Conservation (phyloP, 164 flowering plant species). For the Annona squamosa region DNA sequence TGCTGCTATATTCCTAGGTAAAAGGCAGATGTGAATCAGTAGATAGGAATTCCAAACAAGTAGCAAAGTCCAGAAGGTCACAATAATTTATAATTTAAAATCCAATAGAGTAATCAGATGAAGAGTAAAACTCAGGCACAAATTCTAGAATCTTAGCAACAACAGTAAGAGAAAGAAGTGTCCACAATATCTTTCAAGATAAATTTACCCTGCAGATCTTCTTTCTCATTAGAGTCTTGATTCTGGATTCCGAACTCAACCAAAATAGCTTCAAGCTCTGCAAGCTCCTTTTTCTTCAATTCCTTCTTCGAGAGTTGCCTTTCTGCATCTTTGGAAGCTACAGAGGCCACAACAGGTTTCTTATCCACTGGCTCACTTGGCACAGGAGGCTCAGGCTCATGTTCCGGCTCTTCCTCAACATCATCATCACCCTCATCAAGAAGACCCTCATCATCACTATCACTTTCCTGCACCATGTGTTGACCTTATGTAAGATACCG, state of each 20-base stretch:
- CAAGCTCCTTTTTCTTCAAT: constrained; percentile 78
- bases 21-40: too few relatives aligned
- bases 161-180: too few relatives aligned
- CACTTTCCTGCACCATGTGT: constrained; percentile 53
- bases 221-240: constrained; percentile 38
- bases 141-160: too few relatives aligned
- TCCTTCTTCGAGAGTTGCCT: constrained; percentile 95
- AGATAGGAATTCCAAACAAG: too few relatives aligned
- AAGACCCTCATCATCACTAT: constrained; percentile 69
- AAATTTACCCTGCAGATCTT: constrained; percentile 40
- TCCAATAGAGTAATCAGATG: too few relatives aligned
- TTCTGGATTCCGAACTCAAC: constrained; percentile 61
- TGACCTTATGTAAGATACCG: background rate
- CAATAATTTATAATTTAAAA: too few relatives aligned
- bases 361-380: constrained; percentile 35
- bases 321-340: constrained; percentile 59
- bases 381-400: constrained; percentile 42
- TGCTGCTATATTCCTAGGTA: too few relatives aligned
- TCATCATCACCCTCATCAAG: constrained; percentile 69
- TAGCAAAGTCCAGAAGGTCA: too few relatives aligned
- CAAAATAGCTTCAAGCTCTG: constrained; percentile 78
- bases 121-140: too few relatives aligned
- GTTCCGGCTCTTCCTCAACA: constrained; percentile 59
- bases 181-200: too few relatives aligned
- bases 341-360: constrained; percentile 39